Percentiles rank a stretch among this genome's conserved stretches.
These are phyloP conservation scores for Ganoderma sp. DNA, from an alignment of 1,284 basidiomycete species.

Conservation along the genomic window DNA sequence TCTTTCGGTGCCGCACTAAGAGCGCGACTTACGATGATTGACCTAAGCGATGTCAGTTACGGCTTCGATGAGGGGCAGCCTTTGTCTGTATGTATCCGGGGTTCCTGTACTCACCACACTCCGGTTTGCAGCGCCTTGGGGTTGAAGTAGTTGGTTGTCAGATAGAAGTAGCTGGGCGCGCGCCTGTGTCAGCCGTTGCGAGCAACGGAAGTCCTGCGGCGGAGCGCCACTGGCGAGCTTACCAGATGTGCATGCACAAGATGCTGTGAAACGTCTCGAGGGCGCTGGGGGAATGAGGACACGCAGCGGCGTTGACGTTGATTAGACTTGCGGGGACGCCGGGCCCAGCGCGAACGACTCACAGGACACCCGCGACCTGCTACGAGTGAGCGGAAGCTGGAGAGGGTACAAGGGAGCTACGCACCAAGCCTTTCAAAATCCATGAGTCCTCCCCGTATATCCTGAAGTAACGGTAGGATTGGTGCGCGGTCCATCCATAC, in stretches of 20 bases:
- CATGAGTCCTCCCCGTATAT: constrained; percentile 18
- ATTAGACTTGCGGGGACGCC: not conserved
- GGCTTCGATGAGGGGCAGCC: not conserved
- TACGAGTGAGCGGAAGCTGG: not conserved
- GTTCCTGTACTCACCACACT: constrained; percentile 23
- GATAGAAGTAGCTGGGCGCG: constrained; percentile 26
- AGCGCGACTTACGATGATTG: constrained; percentile 25
- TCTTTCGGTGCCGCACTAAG: not conserved
- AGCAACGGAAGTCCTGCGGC: not conserved
- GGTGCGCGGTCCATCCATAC: constrained; percentile 27
- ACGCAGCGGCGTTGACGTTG: too few relatives aligned
- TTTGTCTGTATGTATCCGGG: not conserved
- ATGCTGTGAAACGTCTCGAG: constrained; percentile 28
- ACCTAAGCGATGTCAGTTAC: constrained; percentile 15
- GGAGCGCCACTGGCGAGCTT: not conserved
- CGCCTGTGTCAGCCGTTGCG: not conserved
- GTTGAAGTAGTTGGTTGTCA: constrained; percentile 28
- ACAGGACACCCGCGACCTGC: constrained; percentile 24
- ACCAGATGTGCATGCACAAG: constrained; percentile 28
- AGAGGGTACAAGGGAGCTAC: not conserved
- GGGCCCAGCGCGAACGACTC: not conserved
- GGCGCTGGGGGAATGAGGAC: constrained; percentile 6
- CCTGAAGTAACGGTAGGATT: constrained; percentile 26
- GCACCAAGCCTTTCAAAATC: constrained; percentile 22
- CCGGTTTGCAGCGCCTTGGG: constrained; percentile 19